Percentiles rank a stretch among this genome's conserved stretches.
phyloP scores from a whole-genome alignment of 176 grass and related monocot genomes.

The Carex scoparia region DNA sequence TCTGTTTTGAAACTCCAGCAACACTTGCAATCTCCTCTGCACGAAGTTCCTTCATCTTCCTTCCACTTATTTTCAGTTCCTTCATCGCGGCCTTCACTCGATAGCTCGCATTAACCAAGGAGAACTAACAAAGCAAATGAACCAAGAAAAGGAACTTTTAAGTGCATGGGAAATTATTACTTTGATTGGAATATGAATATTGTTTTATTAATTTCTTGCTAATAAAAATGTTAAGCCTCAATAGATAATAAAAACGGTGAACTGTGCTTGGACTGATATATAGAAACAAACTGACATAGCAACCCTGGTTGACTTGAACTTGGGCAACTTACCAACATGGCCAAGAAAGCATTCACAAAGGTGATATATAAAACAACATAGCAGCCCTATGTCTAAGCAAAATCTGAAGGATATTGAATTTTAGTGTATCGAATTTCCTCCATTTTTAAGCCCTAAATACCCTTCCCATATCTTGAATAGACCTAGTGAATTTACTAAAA shows the following conservation, averaged over 20 bases:
- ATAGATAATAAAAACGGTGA: not conserved
- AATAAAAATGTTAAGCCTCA: not conserved
- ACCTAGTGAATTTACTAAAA: not conserved
- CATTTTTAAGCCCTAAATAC: not conserved
- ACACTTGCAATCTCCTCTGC: slow-evolving; percentile 57
- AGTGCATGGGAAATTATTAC: not conserved
- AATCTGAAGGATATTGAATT: not conserved
- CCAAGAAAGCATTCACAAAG: not conserved
- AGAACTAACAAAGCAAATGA: slow-evolving; percentile 16
- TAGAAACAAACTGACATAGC: not conserved
- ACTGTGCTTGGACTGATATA: slow-evolving; percentile 2
- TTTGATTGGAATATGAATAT: not conserved
- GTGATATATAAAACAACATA: not conserved
- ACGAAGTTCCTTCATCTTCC: slow-evolving; percentile 51
- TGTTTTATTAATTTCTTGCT: not conserved
- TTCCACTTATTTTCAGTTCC: not conserved
- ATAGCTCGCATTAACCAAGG: slow-evolving; percentile 63
- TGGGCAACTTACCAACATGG: not conserved
- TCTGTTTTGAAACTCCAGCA: slow-evolving; percentile 49
- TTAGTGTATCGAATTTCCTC: not conserved
- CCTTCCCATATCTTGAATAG: not conserved
- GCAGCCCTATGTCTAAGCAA: not conserved
- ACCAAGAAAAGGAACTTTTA: not conserved
- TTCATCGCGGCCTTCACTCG: slow-evolving; percentile 45
- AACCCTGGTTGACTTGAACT: not conserved